These are phyloP conservation scores for Lathyrus aphaca DNA, from an alignment of 306 rosid genomes.

Conservation along the genomic window DNA sequence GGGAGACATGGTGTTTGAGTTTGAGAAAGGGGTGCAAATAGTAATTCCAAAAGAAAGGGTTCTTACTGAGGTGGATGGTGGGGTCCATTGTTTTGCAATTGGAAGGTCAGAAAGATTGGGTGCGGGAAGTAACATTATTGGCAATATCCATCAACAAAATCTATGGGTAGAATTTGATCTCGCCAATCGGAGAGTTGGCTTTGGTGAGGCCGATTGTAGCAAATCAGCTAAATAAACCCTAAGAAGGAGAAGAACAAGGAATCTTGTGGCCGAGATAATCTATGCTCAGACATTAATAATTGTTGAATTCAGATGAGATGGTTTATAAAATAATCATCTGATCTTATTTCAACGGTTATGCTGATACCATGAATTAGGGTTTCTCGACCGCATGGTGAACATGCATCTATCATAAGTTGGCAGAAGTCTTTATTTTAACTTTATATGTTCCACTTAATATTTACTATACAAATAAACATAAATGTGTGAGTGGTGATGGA, in stretches of 20 bases:
- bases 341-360: neutral
- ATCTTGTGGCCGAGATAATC: neutral
- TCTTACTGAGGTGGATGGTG: constrained; percentile 69
- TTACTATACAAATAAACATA: constrained; percentile 19
- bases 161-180: constrained; percentile 89
- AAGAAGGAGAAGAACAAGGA: fast-evolving
- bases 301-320: neutral
- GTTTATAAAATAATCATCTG: neutral
- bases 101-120: constrained; percentile 81
- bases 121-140: constrained; percentile 74
- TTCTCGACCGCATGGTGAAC: neutral
- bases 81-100: constrained; percentile 75
- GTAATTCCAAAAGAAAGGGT: constrained; percentile 52
- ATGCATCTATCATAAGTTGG: constrained; percentile 1
- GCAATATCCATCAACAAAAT: constrained; percentile 80
- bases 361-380: fast-evolving
- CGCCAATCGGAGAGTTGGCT: constrained; percentile 60
- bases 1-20: constrained; percentile 69
- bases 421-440: neutral
- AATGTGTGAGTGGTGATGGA: neutral
- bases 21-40: constrained; percentile 77
- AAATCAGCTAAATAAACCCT: constrained; percentile 32
- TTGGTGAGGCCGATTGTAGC: constrained; percentile 78
- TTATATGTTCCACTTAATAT: neutral
- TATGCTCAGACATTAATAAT: too few relatives aligned